Percentiles rank a stretch among this genome's conserved stretches.
Conservation (phyloP, 2,329 filamentous ascomycete genomes). For the Cercospora sesami region DNA sequence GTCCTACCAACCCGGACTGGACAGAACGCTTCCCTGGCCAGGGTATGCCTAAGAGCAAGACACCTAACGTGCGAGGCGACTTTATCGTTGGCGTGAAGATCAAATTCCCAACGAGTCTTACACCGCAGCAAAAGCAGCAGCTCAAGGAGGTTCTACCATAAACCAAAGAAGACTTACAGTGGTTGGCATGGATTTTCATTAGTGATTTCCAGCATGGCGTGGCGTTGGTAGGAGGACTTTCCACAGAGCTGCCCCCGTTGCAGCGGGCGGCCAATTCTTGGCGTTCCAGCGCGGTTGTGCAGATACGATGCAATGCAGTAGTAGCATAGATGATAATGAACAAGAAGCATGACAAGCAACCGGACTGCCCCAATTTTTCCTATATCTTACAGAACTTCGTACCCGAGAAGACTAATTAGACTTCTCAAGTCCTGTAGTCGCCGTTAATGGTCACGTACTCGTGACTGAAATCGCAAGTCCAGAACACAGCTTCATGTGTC, state of each 20-base stretch:
- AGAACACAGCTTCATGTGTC: constrained; percentile 64
- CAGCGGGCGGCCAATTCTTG: neutral
- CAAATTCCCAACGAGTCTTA: constrained; percentile 81
- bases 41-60: constrained; percentile 96
- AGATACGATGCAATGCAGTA: constrained; percentile 5
- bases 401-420: neutral
- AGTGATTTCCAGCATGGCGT: constrained; percentile 9
- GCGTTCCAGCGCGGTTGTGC: neutral
- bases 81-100: constrained; percentile 90
- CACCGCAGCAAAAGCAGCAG: constrained; percentile 73
- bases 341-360: neutral
- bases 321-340: constrained; percentile 10
- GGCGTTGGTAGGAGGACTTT: constrained; percentile 1
- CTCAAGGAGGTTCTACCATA: constrained; percentile 70
- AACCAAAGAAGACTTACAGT: constrained; percentile 11
- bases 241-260: neutral
- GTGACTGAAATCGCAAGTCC: constrained; percentile 85
- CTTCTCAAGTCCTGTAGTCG: constrained; percentile 60
- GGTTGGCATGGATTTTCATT: neutral
- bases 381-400: neutral
- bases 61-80: constrained; percentile 78
- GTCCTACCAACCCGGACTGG: constrained; percentile 81
- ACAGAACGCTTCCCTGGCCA: constrained; percentile 77
- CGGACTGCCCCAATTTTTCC: neutral
- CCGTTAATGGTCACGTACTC: constrained; percentile 74